These are phyloP conservation scores for Senna tora DNA, from an alignment of 306 rosid species.

Conservation along the genomic window DNA sequence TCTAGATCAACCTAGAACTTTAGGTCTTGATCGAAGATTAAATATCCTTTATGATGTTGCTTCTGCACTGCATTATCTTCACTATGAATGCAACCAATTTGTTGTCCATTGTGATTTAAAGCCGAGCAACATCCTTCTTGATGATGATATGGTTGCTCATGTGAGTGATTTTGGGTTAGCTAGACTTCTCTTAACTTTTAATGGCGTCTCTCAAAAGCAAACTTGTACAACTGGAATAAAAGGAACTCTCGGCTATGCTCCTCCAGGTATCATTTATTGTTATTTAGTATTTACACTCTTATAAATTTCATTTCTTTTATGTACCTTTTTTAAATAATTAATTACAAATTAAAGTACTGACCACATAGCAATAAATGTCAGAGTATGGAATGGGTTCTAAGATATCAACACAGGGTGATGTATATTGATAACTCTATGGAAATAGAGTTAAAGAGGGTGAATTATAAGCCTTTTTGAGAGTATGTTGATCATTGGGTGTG, in stretches of 20 bases:
- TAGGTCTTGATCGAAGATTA: not conserved
- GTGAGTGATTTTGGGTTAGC: not conserved
- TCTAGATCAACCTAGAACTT: too few species aligned
- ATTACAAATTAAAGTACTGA: not conserved
- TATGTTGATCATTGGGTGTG: too few species aligned
- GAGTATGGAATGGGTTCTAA: not conserved
- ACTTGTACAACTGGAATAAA: not conserved
- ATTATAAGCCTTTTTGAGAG: too few species aligned
- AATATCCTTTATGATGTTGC: not conserved
- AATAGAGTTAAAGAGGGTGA: too few species aligned
- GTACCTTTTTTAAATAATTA: not conserved
- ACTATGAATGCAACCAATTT: not conserved
- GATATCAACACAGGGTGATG: conserved; percentile 4
- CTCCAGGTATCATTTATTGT: conserved; percentile 2
- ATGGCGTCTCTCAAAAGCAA: not conserved
- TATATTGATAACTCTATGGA: too few species aligned
- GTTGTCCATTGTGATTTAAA: conserved; percentile 1
- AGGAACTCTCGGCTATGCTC: conserved; percentile 26
- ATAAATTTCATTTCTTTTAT: too few species aligned
- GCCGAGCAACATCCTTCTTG: conserved; percentile 7
- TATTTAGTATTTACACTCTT: too few species aligned
- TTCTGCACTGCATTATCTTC: not conserved
- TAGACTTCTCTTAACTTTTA: not conserved
- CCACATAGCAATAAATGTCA: not conserved
- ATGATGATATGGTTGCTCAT: not conserved